phyloP scores from a whole-genome alignment of 345 rosid genomes.

The Populus alba region DNA sequence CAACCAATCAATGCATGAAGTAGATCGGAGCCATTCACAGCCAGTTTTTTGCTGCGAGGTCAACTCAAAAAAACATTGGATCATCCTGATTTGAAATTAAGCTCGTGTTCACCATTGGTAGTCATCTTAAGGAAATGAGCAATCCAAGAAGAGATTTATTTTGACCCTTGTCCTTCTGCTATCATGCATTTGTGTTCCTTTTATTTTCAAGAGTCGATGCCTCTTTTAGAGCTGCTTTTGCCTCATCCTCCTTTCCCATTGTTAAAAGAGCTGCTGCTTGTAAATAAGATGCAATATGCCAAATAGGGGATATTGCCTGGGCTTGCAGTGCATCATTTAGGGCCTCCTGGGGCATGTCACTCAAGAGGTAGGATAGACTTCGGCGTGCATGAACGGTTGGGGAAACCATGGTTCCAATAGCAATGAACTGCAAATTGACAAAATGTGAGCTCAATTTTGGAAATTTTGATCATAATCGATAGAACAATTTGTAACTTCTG shows the following conservation, averaged over 20 bases:
- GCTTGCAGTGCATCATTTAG: constrained; percentile 70
- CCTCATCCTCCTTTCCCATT: constrained; percentile 70
- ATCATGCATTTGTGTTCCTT: constrained; percentile 30
- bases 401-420: constrained; percentile 67
- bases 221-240: constrained; percentile 61
- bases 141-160: constrained; percentile 10
- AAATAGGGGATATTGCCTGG: constrained; percentile 67
- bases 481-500: not conserved
- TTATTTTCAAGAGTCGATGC: constrained; percentile 64
- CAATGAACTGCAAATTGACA: constrained; percentile 56
- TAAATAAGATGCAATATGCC: constrained; percentile 77
- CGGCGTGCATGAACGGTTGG: constrained; percentile 73
- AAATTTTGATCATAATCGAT: not conserved
- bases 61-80: constrained; percentile 9
- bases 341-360: constrained; percentile 67
- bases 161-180: not conserved
- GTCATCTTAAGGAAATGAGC: constrained; percentile 12
- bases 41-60: constrained; percentile 5
- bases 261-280: constrained; percentile 63
- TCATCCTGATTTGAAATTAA: constrained; percentile 8
- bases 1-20: constrained; percentile 17
- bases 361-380: constrained; percentile 68
- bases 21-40: not conserved
- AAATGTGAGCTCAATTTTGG: constrained; percentile 12
- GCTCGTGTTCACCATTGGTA: constrained; percentile 17